Conservation (phyloP, 2,329 filamentous ascomycete species). For the Fusarium anthophilum region DNA sequence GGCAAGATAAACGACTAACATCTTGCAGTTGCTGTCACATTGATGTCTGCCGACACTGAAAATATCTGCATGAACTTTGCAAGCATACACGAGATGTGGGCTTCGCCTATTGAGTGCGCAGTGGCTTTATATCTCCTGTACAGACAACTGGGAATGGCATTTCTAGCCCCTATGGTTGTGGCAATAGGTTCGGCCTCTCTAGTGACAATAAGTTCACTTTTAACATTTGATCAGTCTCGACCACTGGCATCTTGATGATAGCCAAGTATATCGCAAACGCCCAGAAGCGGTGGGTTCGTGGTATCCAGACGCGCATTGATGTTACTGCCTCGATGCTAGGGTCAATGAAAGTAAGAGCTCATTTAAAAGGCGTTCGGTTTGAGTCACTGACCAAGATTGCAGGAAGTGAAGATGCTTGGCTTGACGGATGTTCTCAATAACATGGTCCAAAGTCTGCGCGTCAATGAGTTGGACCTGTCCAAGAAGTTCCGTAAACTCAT, state of each 20-base stretch:
- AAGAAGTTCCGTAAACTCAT: conserved; percentile 6
- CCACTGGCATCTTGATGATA: conserved; percentile 5
- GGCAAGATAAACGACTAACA: not conserved
- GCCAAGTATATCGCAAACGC: conserved; percentile 16
- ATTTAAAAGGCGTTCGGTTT: accelerated
- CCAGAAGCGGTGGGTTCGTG: conserved; percentile 17
- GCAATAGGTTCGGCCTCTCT: not conserved
- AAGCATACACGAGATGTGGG: conserved; percentile 21
- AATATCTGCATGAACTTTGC: conserved; percentile 8
- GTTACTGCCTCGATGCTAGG: conserved; percentile 18
- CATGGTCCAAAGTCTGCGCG: conserved; percentile 9
- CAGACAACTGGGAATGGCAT: conserved; percentile 13
- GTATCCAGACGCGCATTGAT: conserved; percentile 20
- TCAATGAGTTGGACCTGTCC: not conserved
- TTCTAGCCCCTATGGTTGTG: conserved; percentile 1
- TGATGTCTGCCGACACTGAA: conserved; percentile 23
- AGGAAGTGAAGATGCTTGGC: conserved; percentile 21
- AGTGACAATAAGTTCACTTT: accelerated
- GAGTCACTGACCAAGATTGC: not conserved
- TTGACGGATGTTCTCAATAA: conserved; percentile 7
- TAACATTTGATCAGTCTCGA: not conserved
- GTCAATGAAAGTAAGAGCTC: conserved; percentile 12
- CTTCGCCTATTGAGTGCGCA: conserved; percentile 12
- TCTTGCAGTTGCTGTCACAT: not conserved
- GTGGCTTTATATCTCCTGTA: conserved; percentile 13